A percentile compares a stretch with the other conserved stretches of the same genome.
These are phyloP conservation scores for Tetrapisispora nanseiensis DNA, from an alignment of 805 yeast genomes.

Conservation along the genomic window DNA sequence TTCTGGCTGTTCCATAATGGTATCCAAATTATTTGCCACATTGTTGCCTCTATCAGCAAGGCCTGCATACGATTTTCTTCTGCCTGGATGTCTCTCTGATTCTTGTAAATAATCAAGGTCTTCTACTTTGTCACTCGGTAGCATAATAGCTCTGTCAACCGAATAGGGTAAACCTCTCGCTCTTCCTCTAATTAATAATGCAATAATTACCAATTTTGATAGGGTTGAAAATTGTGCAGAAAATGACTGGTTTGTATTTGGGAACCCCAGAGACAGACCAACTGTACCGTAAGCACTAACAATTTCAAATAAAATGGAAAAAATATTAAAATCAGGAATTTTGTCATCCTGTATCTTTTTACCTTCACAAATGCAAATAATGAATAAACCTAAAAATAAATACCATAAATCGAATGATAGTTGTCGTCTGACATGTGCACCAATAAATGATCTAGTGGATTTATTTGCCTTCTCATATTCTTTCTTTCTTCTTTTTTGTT, in stretches of 20 bases:
- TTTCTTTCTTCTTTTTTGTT: constrained; percentile 9
- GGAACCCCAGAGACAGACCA: constrained; percentile 82
- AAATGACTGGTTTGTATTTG: constrained; percentile 56
- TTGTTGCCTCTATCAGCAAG: neutral
- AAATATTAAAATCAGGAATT: constrained; percentile 49
- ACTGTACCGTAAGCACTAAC: constrained; percentile 96
- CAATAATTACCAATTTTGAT: constrained; percentile 76
- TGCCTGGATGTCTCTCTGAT: constrained; percentile 4
- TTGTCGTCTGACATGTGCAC: constrained; percentile 84
- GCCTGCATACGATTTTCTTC: neutral
- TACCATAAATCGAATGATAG: constrained; percentile 94
- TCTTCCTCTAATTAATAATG: constrained; percentile 88
- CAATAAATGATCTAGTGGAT: constrained; percentile 47
- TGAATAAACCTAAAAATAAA: constrained; percentile 71
- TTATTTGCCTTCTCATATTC: constrained; percentile 27
- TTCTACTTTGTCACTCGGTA: constrained; percentile 61
- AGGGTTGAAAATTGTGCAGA: constrained; percentile 59
- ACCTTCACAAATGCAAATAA: constrained; percentile 83
- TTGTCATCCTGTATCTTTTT: constrained; percentile 39
- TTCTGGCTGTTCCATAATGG: neutral
- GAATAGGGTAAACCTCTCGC: constrained; percentile 94
- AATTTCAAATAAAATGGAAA: constrained; percentile 73
- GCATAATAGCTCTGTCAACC: constrained; percentile 85
- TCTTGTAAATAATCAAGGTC: constrained; percentile 52
- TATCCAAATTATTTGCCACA: neutral